phyloP scores from a whole-genome alignment of 306 rosid genomes.

The Vachellia pachyceras region DNA sequence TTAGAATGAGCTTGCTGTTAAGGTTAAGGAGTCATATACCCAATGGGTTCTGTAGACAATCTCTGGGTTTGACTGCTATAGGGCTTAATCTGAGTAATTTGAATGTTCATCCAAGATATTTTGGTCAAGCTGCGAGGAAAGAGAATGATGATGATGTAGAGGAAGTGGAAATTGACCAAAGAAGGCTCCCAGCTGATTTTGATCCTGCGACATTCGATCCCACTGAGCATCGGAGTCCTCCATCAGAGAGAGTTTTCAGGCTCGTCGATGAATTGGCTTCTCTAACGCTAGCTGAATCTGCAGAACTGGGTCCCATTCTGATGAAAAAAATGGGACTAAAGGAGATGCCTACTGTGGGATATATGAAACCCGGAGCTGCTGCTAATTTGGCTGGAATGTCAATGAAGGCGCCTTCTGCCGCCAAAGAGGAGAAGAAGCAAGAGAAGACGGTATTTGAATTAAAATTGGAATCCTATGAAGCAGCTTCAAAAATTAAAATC shows the following conservation, averaged over 20 bases:
- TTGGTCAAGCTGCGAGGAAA: slow-evolving; percentile 71
- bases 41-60: slow-evolving; percentile 46
- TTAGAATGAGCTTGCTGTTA: slow-evolving; percentile 65
- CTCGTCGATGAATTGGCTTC: slow-evolving; percentile 86
- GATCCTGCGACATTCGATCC: slow-evolving; percentile 89
- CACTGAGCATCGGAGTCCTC: slow-evolving; percentile 83
- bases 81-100: slow-evolving; percentile 34
- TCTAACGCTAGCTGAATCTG: slow-evolving; percentile 72
- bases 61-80: slow-evolving; percentile 28
- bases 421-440: slow-evolving; percentile 79
- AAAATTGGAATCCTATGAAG: slow-evolving; percentile 81
- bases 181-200: slow-evolving; percentile 92
- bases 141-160: slow-evolving; percentile 77
- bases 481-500: slow-evolving; percentile 80
- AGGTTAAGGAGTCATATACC: slow-evolving; percentile 64
- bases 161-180: slow-evolving; percentile 86
- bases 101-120: slow-evolving; percentile 49
- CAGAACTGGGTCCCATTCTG: slow-evolving; percentile 73
- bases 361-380: slow-evolving; percentile 75
- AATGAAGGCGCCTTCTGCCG: slow-evolving; percentile 54
- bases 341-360: slow-evolving; percentile 71
- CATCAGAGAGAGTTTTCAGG: slow-evolving; percentile 73
- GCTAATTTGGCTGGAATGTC: slow-evolving; percentile 70
- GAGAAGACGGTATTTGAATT: slow-evolving; percentile 83
- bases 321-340: slow-evolving; percentile 72